Evolutionary conservation across 768 basidiomycete genomes (phyloP), one percentile per base, ranked within the genome.

Genomic region (Termitomyces sp.): DNA sequence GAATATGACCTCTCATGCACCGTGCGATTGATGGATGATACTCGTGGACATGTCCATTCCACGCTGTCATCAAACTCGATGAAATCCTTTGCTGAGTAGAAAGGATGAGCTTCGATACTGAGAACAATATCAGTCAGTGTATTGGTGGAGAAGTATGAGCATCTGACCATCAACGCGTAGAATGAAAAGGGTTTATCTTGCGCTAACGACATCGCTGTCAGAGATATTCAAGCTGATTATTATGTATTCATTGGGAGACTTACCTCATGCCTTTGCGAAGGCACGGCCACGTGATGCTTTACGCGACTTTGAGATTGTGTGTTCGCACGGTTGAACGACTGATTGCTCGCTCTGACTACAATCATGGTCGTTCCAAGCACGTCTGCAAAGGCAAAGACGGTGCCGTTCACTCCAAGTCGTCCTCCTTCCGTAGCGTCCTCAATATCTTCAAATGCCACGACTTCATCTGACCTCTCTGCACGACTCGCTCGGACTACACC

Each of bases 391-490:
- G 66, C 69, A 33, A 75, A 79, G 13, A 68, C 73, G 4, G 64
- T 72, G 15, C 80, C 78, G 2, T 85, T 84, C 60, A 85, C 84
- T 1, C 84, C 84, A 18, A 83, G 78, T 62, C 75, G 82, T 20
- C 77, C 81, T 1, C 67, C 77, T 44, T 81, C 77, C 31, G 55
- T 65, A 31, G 58, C 61, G 6, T 61, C 64, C 0, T 63, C 66
- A 18, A 56, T 54, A 12, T 58, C 62, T 42, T 67, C 71, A 22
- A 68, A 69, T 49, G 64, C 58, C 58, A 65, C 66, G 41, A 61
- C 65, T 33, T 60, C 66, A 22, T 61, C 68, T 34, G 69, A 68
- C 52, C 58, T 64, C 47, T 55, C 64, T 34, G 59, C 58, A 16
- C 72, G 75, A 37, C 61, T 77, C 0, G 54, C 75, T 20, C 72